Conservation (phyloP, 2,329 filamentous ascomycete species). For the Fusarium sp. region DNA sequence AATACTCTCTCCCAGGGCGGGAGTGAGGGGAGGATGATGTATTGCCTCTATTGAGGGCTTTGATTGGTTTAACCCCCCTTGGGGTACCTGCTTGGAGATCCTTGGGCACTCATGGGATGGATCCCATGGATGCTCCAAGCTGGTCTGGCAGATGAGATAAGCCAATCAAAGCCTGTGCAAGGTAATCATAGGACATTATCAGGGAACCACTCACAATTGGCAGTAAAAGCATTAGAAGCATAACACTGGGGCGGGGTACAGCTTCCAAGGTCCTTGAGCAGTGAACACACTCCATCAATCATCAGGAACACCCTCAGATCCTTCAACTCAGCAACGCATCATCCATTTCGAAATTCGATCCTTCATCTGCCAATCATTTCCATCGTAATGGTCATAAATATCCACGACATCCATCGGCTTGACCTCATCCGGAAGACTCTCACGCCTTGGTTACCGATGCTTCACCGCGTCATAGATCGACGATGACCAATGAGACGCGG, state of each 20-base stretch:
- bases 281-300: neutral
- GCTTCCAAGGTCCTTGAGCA: neutral
- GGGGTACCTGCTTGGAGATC: too few species aligned
- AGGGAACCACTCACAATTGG: neutral
- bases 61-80: too few species aligned
- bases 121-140: neutral
- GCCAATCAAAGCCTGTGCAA: neutral
- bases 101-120: too few species aligned
- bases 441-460: neutral
- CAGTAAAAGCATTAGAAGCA: neutral
- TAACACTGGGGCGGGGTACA: neutral
- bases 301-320: neutral
- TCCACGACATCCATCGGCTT: neutral
- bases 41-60: too few species aligned
- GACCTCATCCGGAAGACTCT: neutral
- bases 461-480: conserved; percentile 34
- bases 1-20: too few species aligned
- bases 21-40: too few species aligned
- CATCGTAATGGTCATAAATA: conserved; percentile 17
- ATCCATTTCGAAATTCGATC: conserved; percentile 1
- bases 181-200: neutral
- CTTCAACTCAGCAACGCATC: conserved; percentile 17
- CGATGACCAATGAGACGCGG: neutral
- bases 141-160: neutral
- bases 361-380: conserved; percentile 22